Evolutionary conservation across 2,329 filamentous ascomycete genomes (phyloP).

Genomic region (Macrophomina pseudophaseolina): DNA sequence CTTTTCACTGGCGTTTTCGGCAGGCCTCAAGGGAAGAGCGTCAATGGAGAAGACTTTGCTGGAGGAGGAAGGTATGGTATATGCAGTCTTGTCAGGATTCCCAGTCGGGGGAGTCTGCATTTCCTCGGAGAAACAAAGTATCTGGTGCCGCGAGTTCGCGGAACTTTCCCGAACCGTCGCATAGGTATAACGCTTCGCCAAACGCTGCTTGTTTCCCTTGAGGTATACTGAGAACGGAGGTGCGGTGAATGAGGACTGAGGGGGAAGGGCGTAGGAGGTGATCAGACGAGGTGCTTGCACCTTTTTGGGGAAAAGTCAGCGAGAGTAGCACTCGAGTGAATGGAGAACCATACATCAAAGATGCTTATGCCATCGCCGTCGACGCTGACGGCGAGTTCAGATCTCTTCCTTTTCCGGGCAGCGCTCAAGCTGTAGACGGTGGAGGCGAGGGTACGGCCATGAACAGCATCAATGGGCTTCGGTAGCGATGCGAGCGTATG

Average conservation of each 20-base stretch:
- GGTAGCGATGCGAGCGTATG: slow-evolving; percentile 52
- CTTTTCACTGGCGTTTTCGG: slow-evolving; percentile 30
- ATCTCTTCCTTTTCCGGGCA: slow-evolving; percentile 65
- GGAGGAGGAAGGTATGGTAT: slow-evolving; percentile 36
- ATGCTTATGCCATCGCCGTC: slow-evolving; percentile 67
- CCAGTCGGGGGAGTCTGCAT: slow-evolving; percentile 39
- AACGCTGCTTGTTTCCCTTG: slow-evolving; percentile 50
- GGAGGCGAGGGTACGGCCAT: slow-evolving; percentile 52
- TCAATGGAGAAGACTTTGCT: slow-evolving; percentile 39
- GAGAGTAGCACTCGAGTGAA: not conserved
- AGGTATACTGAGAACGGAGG: slow-evolving; percentile 64
- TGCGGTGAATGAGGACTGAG: slow-evolving; percentile 62
- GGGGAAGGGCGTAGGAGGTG: slow-evolving; percentile 66
- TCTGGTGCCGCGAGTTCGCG: slow-evolving; percentile 53
- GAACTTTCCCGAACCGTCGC: slow-evolving; percentile 55
- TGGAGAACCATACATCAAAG: slow-evolving; percentile 58
- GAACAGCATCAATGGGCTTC: slow-evolving; percentile 46
- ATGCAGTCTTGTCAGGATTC: slow-evolving; percentile 41
- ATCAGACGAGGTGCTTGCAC: slow-evolving; percentile 65
- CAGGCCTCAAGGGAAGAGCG: slow-evolving; percentile 36
- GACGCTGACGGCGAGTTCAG: slow-evolving; percentile 64
- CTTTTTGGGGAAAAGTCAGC: slow-evolving; percentile 44
- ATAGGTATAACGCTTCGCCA: slow-evolving; percentile 62
- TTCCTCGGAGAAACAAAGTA: slow-evolving; percentile 62
- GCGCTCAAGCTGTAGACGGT: slow-evolving; percentile 60